Evolutionary conservation across 2,329 filamentous ascomycete genomes (phyloP).

Genomic region (Ceratocystis lukuohia): DNA sequence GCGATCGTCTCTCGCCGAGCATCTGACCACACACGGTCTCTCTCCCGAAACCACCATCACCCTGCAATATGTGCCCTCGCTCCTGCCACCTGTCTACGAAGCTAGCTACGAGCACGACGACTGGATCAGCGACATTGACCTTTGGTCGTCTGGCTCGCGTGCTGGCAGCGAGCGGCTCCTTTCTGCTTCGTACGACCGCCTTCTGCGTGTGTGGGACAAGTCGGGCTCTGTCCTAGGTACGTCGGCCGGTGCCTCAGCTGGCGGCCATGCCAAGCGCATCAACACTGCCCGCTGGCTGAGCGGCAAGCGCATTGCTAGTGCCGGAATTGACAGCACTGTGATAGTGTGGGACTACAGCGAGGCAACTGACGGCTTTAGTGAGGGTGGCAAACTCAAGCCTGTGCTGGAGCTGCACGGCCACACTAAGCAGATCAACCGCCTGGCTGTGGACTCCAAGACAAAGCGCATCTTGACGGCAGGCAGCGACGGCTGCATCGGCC

Average conservation of each 20-base stretch:
- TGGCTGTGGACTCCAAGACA: conserved; percentile 59
- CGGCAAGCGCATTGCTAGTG: conserved; percentile 59
- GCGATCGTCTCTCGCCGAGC: conserved; percentile 78
- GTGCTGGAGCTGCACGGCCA: conserved; percentile 77
- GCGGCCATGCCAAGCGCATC: conserved; percentile 62
- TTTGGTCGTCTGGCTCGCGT: conserved; percentile 53
- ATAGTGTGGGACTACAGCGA: conserved; percentile 83
- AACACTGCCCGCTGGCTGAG: conserved; percentile 78
- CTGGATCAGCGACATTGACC: conserved; percentile 82
- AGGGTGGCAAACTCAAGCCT: conserved; percentile 53
- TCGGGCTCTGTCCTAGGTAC: conserved; percentile 75
- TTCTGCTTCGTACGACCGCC: conserved; percentile 87
- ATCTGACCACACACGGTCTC: conserved; percentile 72
- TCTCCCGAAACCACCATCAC: conserved; percentile 77
- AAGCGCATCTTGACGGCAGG: conserved; percentile 76
- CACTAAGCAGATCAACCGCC: conserved; percentile 55
- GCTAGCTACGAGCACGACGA: conserved; percentile 94
- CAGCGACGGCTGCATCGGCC: conserved; percentile 66
- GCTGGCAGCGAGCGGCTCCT: conserved; percentile 49
- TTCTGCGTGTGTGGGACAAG: conserved; percentile 78
- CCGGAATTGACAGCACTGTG: conserved; percentile 71
- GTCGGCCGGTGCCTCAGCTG: conserved; percentile 50
- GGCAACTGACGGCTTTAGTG: conserved; percentile 45
- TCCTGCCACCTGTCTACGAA: conserved; percentile 78
- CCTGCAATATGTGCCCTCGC: conserved; percentile 83